A percentile compares a stretch with the other conserved stretches of the same genome.
Evolutionary conservation across 306 rosid genomes (phyloP).

Genomic region (Abrus precatorius): DNA sequence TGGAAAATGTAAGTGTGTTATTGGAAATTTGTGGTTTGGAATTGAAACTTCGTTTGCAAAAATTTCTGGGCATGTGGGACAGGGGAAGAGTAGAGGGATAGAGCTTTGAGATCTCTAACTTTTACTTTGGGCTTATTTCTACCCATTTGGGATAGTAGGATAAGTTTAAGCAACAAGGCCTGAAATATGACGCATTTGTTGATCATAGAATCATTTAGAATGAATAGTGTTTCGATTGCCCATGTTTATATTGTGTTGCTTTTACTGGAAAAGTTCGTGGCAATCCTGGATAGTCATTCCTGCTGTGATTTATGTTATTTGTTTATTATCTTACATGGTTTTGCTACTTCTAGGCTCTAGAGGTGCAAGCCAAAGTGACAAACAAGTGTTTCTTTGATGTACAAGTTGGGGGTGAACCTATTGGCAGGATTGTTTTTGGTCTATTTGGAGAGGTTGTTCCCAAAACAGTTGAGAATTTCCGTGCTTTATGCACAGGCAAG

Average conservation of each 20-base stretch:
- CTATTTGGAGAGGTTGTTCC: constrained; percentile 86
- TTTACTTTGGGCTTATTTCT: constrained; percentile 12
- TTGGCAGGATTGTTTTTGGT: constrained; percentile 76
- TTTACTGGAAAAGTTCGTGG: constrained; percentile 19
- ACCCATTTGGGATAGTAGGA: neutral
- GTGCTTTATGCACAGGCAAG: constrained; percentile 83
- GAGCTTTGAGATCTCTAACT: constrained; percentile 8
- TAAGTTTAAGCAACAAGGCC: neutral
- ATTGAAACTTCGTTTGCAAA: neutral
- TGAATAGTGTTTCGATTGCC: neutral
- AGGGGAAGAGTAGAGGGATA: constrained; percentile 15
- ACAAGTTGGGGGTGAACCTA: constrained; percentile 70
- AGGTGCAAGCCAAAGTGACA: constrained; percentile 81
- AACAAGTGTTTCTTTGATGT: constrained; percentile 76
- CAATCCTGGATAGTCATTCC: constrained; percentile 8
- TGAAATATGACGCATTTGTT: constrained; percentile 11
- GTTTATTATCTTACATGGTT: constrained; percentile 39
- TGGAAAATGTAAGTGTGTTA: constrained; percentile 55
- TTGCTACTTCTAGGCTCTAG: constrained; percentile 58
- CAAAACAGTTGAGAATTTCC: constrained; percentile 81
- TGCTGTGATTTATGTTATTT: constrained; percentile 19
- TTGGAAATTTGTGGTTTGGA: constrained; percentile 8
- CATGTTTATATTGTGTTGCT: constrained; percentile 14
- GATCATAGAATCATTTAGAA: constrained; percentile 20
- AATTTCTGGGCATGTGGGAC: neutral